phyloP scores from a whole-genome alignment of 768 basidiomycete species.

The Suillus luteus region DNA sequence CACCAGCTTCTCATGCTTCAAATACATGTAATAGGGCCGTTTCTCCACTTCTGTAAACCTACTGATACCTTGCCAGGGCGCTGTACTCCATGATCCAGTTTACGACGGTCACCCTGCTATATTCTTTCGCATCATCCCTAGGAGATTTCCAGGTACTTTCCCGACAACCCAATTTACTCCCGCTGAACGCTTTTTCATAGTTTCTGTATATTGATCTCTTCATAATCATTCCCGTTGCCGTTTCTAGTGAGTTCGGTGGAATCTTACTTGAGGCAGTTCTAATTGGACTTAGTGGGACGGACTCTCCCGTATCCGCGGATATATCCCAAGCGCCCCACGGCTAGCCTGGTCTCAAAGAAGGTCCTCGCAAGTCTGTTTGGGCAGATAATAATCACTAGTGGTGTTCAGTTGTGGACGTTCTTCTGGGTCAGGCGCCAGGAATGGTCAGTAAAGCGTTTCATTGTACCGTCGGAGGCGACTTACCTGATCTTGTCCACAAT shows the following conservation, averaged over 20 bases:
- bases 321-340: constrained; percentile 89
- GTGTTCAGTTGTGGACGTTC: constrained; percentile 84
- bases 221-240: constrained; percentile 96
- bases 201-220: constrained; percentile 98
- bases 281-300: constrained; percentile 74
- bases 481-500: constrained; percentile 27
- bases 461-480: constrained; percentile 6
- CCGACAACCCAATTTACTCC: not conserved
- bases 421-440: constrained; percentile 83
- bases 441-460: constrained; percentile 55
- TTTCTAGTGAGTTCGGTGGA: constrained; percentile 72
- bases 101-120: constrained; percentile 93
- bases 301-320: constrained; percentile 88
- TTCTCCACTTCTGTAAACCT: not conserved
- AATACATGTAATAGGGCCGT: constrained; percentile 82
- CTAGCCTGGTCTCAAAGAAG: constrained; percentile 93
- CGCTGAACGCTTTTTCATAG: constrained; percentile 38
- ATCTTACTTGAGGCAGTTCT: constrained; percentile 1
- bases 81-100: constrained; percentile 98
- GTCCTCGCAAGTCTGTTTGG: constrained; percentile 92
- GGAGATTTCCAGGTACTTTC: constrained; percentile 89
- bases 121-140: constrained; percentile 94
- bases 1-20: constrained; percentile 99
- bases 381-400: constrained; percentile 84
- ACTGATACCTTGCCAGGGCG: constrained; percentile 61